Evolutionary conservation across 2,329 filamentous ascomycete genomes (phyloP).

Genomic region (Fusarium aywerte): DNA sequence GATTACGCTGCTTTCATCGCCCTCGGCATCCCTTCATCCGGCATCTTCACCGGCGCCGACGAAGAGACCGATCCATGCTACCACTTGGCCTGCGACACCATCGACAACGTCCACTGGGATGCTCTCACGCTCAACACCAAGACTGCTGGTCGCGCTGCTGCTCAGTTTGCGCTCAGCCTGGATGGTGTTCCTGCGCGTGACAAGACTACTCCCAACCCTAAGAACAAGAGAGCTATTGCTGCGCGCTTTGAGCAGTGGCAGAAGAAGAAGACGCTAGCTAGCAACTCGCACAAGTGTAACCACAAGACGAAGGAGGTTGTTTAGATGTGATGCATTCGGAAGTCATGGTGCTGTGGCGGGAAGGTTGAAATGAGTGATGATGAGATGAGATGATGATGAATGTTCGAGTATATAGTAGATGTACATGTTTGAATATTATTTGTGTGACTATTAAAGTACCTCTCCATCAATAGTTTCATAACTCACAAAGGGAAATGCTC

Average conservation of each 20-base stretch:
- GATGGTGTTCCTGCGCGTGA: slow-evolving; percentile 50
- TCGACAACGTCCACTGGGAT: slow-evolving; percentile 56
- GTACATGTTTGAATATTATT: neutral
- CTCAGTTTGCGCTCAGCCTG: slow-evolving; percentile 53
- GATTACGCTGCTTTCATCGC: slow-evolving; percentile 57
- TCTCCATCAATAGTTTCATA: neutral
- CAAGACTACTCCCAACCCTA: slow-evolving; percentile 46
- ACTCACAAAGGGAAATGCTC: slow-evolving; percentile 13
- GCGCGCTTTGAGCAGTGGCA: slow-evolving; percentile 44
- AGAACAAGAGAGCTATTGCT: slow-evolving; percentile 41
- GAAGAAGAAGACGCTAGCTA: slow-evolving; percentile 38
- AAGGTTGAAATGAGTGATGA: slow-evolving; percentile 2
- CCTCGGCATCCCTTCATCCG: slow-evolving; percentile 54
- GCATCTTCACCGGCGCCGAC: slow-evolving; percentile 56
- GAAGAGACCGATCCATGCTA: slow-evolving; percentile 52
- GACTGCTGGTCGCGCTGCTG: slow-evolving; percentile 63
- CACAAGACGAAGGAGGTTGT: slow-evolving; percentile 41
- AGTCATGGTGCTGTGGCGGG: neutral
- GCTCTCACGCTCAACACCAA: slow-evolving; percentile 54
- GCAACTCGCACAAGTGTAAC: slow-evolving; percentile 48
- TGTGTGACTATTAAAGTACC: neutral
- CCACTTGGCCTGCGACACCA: slow-evolving; percentile 55
- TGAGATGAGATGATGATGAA: slow-evolving; percentile 22
- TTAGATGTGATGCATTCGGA: neutral
- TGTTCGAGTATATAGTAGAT: slow-evolving; percentile 16